Conservation (phyloP, 805 yeast species). For the Pichia thaimueangensis region DNA sequence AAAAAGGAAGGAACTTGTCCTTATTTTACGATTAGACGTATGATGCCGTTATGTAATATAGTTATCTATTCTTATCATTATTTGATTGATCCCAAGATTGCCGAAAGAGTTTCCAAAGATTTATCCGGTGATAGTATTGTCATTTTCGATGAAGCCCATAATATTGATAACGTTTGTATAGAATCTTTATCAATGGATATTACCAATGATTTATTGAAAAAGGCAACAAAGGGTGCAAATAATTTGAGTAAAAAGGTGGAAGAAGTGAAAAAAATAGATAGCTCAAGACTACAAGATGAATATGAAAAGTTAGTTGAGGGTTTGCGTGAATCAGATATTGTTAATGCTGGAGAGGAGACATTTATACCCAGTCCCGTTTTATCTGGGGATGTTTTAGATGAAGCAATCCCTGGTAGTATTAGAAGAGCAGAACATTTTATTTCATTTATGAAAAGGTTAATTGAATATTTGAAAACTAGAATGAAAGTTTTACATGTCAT, state of each 20-base stretch:
- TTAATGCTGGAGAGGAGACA: conserved; percentile 49
- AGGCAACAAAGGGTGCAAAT: conserved; percentile 83
- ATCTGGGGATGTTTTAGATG: conserved; percentile 77
- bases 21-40: conserved; percentile 94
- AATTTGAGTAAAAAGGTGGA: conserved; percentile 76
- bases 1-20: conserved; percentile 83
- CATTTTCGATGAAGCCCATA: conserved; percentile 97
- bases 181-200: conserved; percentile 89
- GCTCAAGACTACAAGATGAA: conserved; percentile 79
- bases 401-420: conserved; percentile 96
- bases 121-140: conserved; percentile 88
- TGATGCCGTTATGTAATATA: conserved; percentile 91
- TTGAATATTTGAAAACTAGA: conserved; percentile 91
- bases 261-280: conserved; percentile 75
- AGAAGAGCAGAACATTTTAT: conserved; percentile 96
- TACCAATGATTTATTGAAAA: conserved; percentile 81
- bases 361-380: conserved; percentile 85
- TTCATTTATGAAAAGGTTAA: conserved; percentile 84
- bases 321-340: conserved; percentile 70
- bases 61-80: conserved; percentile 96
- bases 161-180: conserved; percentile 96
- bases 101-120: conserved; percentile 90
- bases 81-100: conserved; percentile 92
- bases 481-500: conserved; percentile 97
- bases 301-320: conserved; percentile 90